Evolutionary conservation across 148 eudicot genomes (phyloP).

Genomic region (Agrostemma githago): DNA sequence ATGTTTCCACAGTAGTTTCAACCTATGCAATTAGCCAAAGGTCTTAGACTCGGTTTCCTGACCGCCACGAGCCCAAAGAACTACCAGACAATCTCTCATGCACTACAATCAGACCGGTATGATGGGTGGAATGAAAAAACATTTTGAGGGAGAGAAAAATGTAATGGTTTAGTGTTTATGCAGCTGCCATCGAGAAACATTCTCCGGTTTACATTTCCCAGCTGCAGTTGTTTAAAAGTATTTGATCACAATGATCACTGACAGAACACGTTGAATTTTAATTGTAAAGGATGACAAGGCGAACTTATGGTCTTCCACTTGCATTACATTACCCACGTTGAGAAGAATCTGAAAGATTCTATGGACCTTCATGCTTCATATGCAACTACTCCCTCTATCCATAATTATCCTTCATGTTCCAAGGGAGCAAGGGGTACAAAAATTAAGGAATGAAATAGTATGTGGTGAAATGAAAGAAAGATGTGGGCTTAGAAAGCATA

Average conservation of each 20-base stretch:
- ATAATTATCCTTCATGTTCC: too few species aligned
- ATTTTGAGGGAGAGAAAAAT: background rate
- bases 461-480: too few species aligned
- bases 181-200: background rate
- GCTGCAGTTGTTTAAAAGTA: background rate
- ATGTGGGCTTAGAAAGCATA: too few species aligned
- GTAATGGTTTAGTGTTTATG: background rate
- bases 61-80: background rate
- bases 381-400: background rate
- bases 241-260: background rate
- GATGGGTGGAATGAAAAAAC: background rate
- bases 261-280: background rate
- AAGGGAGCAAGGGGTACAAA: too few species aligned
- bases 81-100: background rate
- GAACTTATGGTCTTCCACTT: background rate
- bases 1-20: too few species aligned
- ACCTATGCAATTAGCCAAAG: too few species aligned
- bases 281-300: background rate
- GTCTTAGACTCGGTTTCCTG: background rate
- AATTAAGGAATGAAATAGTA: too few species aligned
- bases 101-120: background rate
- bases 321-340: background rate
- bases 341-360: background rate
- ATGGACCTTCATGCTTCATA: background rate
- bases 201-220: background rate